A percentile compares a stretch with the other conserved stretches of the same genome.
phyloP scores from a whole-genome alignment of 352 stramenopile genomes.

The Phytophthora fragariaefolia region DNA sequence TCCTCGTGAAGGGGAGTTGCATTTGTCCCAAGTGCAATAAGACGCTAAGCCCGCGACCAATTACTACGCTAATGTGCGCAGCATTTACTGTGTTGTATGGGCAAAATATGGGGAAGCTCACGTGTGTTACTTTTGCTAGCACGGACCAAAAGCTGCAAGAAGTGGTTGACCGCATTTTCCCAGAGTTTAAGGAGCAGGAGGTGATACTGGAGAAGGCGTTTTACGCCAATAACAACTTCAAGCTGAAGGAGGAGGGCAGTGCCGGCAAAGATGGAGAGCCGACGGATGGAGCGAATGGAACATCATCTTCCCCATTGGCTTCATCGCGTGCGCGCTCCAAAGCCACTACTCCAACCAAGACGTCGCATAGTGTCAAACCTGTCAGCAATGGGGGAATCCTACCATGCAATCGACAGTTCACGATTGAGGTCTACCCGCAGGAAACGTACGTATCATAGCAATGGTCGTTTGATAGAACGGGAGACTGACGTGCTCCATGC shows the following conservation, averaged over 20 bases:
- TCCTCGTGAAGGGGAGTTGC: conserved; percentile 64
- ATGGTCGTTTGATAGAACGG: background rate
- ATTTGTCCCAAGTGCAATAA: conserved; percentile 71
- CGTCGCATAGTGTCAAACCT: conserved; percentile 2
- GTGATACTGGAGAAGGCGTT: conserved; percentile 58
- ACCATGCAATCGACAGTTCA: conserved; percentile 29
- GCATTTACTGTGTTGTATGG: background rate
- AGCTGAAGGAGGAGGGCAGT: conserved; percentile 42
- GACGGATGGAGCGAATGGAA: conserved; percentile 5
- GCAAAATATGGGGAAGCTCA: background rate
- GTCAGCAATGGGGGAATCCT: conserved; percentile 6
- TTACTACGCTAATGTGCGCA: conserved; percentile 70
- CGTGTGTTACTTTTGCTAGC: conserved; percentile 29
- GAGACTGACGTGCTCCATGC: background rate
- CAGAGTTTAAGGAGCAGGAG: conserved; percentile 64
- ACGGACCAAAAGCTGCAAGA: conserved; percentile 79
- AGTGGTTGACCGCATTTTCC: conserved; percentile 80
- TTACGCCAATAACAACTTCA: conserved; percentile 68
- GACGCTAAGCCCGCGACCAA: conserved; percentile 57
- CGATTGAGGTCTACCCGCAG: conserved; percentile 53
- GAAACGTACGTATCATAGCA: conserved; percentile 35
- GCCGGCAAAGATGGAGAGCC: background rate
- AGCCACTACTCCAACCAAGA: conserved; percentile 14
- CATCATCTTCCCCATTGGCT: conserved; percentile 14
- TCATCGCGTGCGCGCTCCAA: conserved; percentile 16